These are phyloP conservation scores for Erodium maritimum DNA, from an alignment of 345 rosid genomes.

Conservation along the genomic window DNA sequence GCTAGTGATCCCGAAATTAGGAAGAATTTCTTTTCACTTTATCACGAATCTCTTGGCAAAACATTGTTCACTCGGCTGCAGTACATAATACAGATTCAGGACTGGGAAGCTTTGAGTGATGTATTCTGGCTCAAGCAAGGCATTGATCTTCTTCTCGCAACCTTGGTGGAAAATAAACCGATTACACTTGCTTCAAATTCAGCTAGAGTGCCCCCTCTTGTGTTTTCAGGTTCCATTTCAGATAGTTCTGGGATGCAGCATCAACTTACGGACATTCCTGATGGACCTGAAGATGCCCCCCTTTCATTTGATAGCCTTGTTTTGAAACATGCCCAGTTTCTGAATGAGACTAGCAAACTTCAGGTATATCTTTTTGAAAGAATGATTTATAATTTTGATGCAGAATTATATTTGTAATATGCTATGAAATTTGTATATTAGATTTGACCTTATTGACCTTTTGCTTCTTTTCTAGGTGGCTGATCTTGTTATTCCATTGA, in stretches of 20 bases:
- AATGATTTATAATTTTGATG: neutral
- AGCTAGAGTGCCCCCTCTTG: conserved; percentile 70
- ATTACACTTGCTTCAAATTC: conserved; percentile 95
- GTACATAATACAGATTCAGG: conserved; percentile 77
- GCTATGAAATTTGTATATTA: no score
- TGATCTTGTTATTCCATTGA: conserved; percentile 79
- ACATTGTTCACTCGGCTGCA: conserved; percentile 76
- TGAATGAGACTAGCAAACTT: conserved; percentile 74
- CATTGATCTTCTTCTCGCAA: conserved; percentile 90
- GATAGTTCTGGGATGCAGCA: conserved; percentile 55
- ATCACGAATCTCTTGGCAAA: conserved; percentile 76
- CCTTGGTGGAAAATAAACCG: conserved; percentile 75
- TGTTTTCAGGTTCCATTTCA: conserved; percentile 36
- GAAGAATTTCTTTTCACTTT: conserved; percentile 73
- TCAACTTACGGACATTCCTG: conserved; percentile 44
- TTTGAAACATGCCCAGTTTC: conserved; percentile 79
- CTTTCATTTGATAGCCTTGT: conserved; percentile 70
- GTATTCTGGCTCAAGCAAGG: conserved; percentile 99
- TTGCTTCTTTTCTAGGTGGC: conserved; percentile 38
- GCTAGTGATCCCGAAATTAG: conserved; percentile 90
- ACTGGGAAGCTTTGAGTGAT: conserved; percentile 97
- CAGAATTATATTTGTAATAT: no score
- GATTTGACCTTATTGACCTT: neutral
- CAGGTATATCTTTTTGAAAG: conserved; percentile 33
- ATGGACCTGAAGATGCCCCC: conserved; percentile 60